Conservation (phyloP, 257 asterid genomes). For the Solanum sitiens region DNA sequence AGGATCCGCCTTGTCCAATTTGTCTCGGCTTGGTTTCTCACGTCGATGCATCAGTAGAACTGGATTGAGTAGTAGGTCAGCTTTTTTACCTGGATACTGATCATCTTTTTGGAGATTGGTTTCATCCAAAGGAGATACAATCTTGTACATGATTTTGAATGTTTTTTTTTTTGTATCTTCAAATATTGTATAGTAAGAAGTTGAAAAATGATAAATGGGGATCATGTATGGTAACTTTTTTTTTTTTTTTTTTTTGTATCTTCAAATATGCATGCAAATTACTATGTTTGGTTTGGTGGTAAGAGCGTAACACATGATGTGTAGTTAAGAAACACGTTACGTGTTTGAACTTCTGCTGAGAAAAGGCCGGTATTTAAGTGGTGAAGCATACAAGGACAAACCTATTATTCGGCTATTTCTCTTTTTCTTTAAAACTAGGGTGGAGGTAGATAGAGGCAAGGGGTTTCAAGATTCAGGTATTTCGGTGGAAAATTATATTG, state of each 20-base stretch:
- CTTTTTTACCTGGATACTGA: background rate
- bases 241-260: no score
- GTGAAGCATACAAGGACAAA: background rate
- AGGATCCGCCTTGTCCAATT: background rate
- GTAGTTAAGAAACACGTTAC: no score
- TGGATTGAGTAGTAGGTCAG: background rate
- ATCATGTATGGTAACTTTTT: background rate
- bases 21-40: background rate
- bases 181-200: background rate
- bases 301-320: background rate
- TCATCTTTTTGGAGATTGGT: background rate
- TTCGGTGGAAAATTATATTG: no score
- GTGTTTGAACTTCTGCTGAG: background rate
- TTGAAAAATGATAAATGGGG: background rate
- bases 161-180: background rate
- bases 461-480: no score
- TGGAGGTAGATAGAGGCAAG: no score
- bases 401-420: no score
- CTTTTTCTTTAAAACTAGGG: no score
- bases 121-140: background rate
- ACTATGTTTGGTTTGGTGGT: background rate
- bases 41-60: background rate
- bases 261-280: background rate
- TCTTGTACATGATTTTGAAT: background rate
- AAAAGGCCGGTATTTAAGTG: background rate